A percentile compares a stretch with the other conserved stretches of the same genome.
phyloP scores from a whole-genome alignment of 768 basidiomycete species.

The Podaxis sp. region DNA sequence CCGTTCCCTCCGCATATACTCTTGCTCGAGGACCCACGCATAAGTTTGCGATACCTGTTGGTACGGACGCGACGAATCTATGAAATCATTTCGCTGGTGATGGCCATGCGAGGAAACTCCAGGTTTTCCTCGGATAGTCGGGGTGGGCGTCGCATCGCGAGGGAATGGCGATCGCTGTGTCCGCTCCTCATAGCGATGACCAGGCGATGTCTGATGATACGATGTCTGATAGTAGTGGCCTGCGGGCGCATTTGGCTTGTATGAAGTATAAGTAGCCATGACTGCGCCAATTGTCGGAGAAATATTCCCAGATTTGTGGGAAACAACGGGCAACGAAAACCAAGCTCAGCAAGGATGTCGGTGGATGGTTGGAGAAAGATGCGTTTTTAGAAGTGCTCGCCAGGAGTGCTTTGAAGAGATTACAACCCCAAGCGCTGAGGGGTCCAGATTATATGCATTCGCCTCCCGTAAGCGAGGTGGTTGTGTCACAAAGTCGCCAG shows the following conservation, averaged over 20 bases:
- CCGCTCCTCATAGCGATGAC: slow-evolving; percentile 12
- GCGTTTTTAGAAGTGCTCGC: slow-evolving; percentile 11
- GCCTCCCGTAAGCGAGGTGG: background rate
- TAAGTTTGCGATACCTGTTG: slow-evolving; percentile 43
- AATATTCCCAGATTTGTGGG: slow-evolving; percentile 17
- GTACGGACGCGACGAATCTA: slow-evolving; percentile 29
- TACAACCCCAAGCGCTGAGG: background rate
- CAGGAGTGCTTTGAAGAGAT: slow-evolving; percentile 15
- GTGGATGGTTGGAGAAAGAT: background rate
- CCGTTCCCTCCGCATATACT: slow-evolving; percentile 40
- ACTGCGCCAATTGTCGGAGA: slow-evolving; percentile 7
- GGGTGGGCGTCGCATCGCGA: slow-evolving; percentile 18
- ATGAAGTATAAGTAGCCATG: slow-evolving; percentile 19
- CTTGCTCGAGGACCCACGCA: slow-evolving; percentile 56
- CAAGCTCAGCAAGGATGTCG: slow-evolving; percentile 12
- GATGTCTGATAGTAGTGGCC: background rate
- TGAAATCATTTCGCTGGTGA: background rate
- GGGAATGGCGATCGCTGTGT: slow-evolving; percentile 14
- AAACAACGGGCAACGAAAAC: slow-evolving; percentile 9
- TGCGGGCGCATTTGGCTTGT: slow-evolving; percentile 10
- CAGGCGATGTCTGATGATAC: slow-evolving; percentile 11
- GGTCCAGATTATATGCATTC: slow-evolving; percentile 10
- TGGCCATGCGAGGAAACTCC: slow-evolving; percentile 5
- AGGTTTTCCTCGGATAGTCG: slow-evolving; percentile 18
- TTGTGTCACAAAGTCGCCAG: background rate